Evolutionary conservation across 1,284 basidiomycete species (phyloP), one percentile per base, ranked within the genome.

Genomic region (Rhodofomes roseus): DNA sequence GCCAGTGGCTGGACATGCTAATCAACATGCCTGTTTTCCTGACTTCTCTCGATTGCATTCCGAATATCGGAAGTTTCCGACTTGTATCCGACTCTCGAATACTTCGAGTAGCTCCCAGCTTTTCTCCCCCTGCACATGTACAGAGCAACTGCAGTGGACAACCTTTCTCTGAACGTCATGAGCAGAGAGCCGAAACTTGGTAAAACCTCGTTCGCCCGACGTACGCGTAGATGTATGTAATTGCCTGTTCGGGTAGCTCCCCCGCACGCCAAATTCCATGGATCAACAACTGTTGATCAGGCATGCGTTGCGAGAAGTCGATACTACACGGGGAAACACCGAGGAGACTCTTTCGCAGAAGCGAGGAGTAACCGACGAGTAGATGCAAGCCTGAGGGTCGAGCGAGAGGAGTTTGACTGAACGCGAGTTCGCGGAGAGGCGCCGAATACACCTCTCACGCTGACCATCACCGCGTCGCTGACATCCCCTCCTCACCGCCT

Each of bases 371-470:
- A 18, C 7, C 9, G 16, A 39, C 37, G 14, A 39, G 37, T 39
- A 18, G 3, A 39, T 39, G 16, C 14, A 14, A 12, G 37, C 37
- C 16, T 6, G 9, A 4, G 37, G 12, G 37, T 14, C 4, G 12
- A 9, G 37, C 14, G 31, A 11, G 5, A 5, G 31, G 11, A 11
- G 11, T 5, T 11, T 39, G 37, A 39, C 12, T 18, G 8, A 29
- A 50, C 25, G 8, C 46, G 46, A 50, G 46, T 50, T 18, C 7
- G 43, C 29, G 27, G 27, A 31, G 50, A 31, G 50, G 50, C 50
- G 50, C 50, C 50, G 50, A 51, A 34, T 23, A 7, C 34, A 51
- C 50, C 50, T 51, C 50, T 51, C 50, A 51, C 50, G 29, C 50
- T 51, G 50, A 51, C 50, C 50, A 51, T 22, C 50, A 51, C 34